Evolutionary conservation across 495 filamentous ascomycete species (phyloP).

Genomic region (Neurospora sp.): DNA sequence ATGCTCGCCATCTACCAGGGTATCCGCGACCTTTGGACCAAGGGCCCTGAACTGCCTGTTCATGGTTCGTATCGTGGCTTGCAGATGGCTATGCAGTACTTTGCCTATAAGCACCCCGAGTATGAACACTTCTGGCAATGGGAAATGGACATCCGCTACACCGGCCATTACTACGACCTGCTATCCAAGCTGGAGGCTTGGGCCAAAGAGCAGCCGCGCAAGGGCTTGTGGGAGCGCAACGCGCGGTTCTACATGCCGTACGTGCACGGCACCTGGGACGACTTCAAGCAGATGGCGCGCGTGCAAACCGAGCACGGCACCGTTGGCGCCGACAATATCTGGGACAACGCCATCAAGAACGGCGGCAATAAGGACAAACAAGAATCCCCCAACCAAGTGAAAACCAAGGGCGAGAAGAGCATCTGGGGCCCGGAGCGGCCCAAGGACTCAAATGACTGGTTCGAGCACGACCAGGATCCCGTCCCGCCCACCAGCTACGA

Average conservation of each 20-base stretch:
- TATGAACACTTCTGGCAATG: constrained; percentile 98
- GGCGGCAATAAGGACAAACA: constrained; percentile 22
- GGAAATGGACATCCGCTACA: constrained; percentile 97
- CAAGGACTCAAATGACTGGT: constrained; percentile 49
- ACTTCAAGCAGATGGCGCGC: constrained; percentile 87
- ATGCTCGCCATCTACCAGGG: constrained; percentile 83
- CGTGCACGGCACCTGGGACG: constrained; percentile 82
- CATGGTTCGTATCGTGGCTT: constrained; percentile 87
- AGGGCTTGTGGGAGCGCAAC: constrained; percentile 90
- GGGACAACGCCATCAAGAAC: constrained; percentile 29
- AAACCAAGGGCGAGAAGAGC: constrained; percentile 46
- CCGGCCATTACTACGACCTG: constrained; percentile 90
- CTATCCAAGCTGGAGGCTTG: constrained; percentile 64
- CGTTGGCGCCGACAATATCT: constrained; percentile 61
- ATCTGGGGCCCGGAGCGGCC: constrained; percentile 84
- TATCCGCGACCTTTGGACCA: constrained; percentile 60
- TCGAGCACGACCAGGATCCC: constrained; percentile 59
- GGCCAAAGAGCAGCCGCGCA: constrained; percentile 76
- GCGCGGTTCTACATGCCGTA: constrained; percentile 83
- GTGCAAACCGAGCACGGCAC: constrained; percentile 81
- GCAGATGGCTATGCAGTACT: constrained; percentile 91
- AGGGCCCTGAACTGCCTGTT: constrained; percentile 57
- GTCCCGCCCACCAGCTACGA: constrained; percentile 61
- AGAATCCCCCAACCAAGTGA: constrained; percentile 13
- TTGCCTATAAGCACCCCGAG: constrained; percentile 79